phyloP scores from a whole-genome alignment of 768 basidiomycete genomes.

The Phlebiopsis gigantea region DNA sequence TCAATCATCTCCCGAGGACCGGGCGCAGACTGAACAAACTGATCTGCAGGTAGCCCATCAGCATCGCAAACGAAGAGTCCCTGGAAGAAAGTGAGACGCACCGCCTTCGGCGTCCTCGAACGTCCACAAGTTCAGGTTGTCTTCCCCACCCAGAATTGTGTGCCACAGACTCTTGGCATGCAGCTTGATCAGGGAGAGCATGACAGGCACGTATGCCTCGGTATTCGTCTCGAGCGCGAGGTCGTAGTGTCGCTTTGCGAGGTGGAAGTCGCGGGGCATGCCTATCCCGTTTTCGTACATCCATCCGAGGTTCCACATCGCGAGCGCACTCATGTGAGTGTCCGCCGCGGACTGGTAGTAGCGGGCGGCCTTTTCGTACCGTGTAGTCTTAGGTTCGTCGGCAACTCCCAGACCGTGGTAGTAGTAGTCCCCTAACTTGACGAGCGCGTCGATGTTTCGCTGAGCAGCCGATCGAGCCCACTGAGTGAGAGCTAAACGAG shows the following conservation, averaged over 20 bases:
- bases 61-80: too few relatives aligned
- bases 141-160: constrained; percentile 52
- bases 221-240: constrained; percentile 78
- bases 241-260: constrained; percentile 96
- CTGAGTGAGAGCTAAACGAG: constrained; percentile 78
- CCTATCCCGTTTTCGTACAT: constrained; percentile 99
- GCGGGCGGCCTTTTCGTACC: constrained; percentile 86
- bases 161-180: constrained; percentile 84
- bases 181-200: constrained; percentile 75
- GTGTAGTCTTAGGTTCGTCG: constrained; percentile 54
- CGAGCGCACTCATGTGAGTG: constrained; percentile 86
- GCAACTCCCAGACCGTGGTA: constrained; percentile 83
- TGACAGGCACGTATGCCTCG: constrained; percentile 87
- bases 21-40: not conserved
- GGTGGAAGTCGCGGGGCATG: constrained; percentile 92
- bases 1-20: constrained; percentile 17
- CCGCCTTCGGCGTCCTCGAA: constrained; percentile 47
- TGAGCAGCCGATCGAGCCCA: constrained; percentile 95
- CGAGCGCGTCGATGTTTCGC: constrained; percentile 91
- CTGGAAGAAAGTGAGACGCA: constrained; percentile 6
- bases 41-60: not conserved
- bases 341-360: constrained; percentile 95
- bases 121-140: constrained; percentile 64
- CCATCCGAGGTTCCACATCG: constrained; percentile 98
- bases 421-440: constrained; percentile 98